Base-by-base conservation (phyloP, 768 basidiomycete species). In the Peribolospora kevripleyi region DNA sequence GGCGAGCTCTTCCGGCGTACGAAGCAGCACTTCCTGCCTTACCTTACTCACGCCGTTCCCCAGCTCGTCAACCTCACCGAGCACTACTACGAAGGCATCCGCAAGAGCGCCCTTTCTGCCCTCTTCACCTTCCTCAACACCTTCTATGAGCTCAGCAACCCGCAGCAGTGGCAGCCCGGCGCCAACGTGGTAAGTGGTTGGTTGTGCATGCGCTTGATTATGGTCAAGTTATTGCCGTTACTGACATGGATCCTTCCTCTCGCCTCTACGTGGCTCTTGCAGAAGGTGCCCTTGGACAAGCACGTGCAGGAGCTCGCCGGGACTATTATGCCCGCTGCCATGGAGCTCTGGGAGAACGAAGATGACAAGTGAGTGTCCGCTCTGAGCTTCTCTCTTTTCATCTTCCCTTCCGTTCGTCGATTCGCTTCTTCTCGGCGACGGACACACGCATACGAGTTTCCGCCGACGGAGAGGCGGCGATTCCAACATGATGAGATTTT, bases 11-110 rank as follows among this genome's bases (percentile, higher is more conserved):
- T 97, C 66, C 73, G 77, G 40, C 75, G 82, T 8, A 86, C 84
- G 40, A 77, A 79, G 62, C 69, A 67, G 50, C 80, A 84, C 63
- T 97, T 91, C 79, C 73, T 95, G 62, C 86, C 87, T 4, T 97
- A 76, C 65, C 78, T 97, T 59, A 88, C 95, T 70, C 70, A 74
- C 59, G 80, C 76, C 61, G 78, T 83, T 49, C 70, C 85, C 52
- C 80, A 82, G 62, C 78, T 98, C 52, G 73, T 85, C 63, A 70
- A 72, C 9, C 75, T 90, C 46, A 72, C 97, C 38, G 71, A 78
- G 10, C 91, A 98, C 70, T 91, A 87, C 69, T 95, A 95, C 67
- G 91, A 97, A 67, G 93, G 91, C 40, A 93, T 98, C 69, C 74
- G 93, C 64, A 97, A 97, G 73, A 78, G 82, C 49, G 81, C 88